Base-by-base conservation (phyloP, 2,329 filamentous ascomycete species). In the Phialophora expanda region DNA sequence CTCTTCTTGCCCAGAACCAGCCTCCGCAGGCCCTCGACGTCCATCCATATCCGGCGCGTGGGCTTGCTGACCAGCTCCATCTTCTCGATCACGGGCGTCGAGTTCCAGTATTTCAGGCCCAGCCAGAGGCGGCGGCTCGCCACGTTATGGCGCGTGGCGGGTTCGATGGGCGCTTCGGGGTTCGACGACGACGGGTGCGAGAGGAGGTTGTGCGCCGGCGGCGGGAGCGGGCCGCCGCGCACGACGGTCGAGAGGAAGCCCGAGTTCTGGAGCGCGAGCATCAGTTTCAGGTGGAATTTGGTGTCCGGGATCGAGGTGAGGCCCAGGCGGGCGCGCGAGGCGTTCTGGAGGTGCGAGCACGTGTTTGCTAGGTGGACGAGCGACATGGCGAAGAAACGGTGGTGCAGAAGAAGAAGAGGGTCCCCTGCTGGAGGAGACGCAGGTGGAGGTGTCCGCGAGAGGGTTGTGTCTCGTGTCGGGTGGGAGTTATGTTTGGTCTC, bases 271-370 rank as follows among this genome's bases (percentile, higher is more conserved):
- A 97, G 85, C 44, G 90, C 90, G 22, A 95, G 85, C 59, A 87
- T 85, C 17, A 97, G 83, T 53, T 82, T 82, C 68, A 96, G 87
- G 82, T 95, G 93, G 76, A 93, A 87, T 72, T 93, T 93, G 57
- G 87, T 89, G 81, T 90, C 89, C 54, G 89, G 88, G 69, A 97
- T 85, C 7, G 92, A 96, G 34, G 93, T 97, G 58, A 96, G 83
- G 71, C 90, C 91, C 0, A 97, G 87, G 1, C 90, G 88, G n/a
- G 91, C 92, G 74, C 88, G 88, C 64, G 90, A 90, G 71, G 91
- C 91, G 83, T 97, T 97, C 78, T 95, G 91, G 64, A 97, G 85
- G 82, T 97, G 93, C 71, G 92, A 93, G 84, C 91, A 96, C 80
- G 93, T 87, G 82, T 94, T 83, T 73, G 87, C 85, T 70, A 96